phyloP scores from a whole-genome alignment of 2,329 filamentous ascomycete genomes.

The Diaporthe citrichinensis region DNA sequence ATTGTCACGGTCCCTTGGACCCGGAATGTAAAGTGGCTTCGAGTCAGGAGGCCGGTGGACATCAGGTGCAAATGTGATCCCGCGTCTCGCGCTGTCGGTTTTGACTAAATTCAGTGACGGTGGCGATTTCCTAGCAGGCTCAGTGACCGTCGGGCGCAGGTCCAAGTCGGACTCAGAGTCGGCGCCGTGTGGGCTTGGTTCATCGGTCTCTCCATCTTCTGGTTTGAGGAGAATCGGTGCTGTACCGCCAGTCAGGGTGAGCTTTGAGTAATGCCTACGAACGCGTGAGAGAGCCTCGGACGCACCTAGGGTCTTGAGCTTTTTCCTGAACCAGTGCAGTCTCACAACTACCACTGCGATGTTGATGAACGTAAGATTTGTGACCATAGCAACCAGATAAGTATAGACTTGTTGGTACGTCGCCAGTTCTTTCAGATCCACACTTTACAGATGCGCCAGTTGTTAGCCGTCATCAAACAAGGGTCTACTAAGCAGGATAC shows the following conservation, averaged over 20 bases:
- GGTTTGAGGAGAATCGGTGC: slow-evolving; percentile 14
- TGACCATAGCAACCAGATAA: slow-evolving; percentile 64
- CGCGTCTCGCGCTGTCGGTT: slow-evolving; percentile 10
- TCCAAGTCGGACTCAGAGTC: slow-evolving; percentile 14
- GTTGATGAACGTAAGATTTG: slow-evolving; percentile 65
- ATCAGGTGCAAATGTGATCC: slow-evolving; percentile 2
- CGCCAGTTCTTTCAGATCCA: slow-evolving; percentile 63
- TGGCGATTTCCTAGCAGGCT: slow-evolving; percentile 13
- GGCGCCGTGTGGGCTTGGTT: background rate
- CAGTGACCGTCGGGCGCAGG: slow-evolving; percentile 6
- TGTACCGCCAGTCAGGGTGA: background rate
- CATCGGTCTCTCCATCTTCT: background rate
- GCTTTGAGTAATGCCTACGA: background rate
- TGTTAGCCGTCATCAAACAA: background rate
- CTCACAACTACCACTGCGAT: slow-evolving; percentile 62
- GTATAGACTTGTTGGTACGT: slow-evolving; percentile 66
- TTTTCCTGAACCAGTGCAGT: slow-evolving; percentile 63
- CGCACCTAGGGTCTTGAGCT: slow-evolving; percentile 12
- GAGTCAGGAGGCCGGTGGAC: slow-evolving; percentile 4
- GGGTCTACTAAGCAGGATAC: slow-evolving; percentile 39
- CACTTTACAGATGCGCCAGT: slow-evolving; percentile 47
- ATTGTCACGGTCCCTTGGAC: slow-evolving; percentile 36
- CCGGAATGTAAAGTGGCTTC: slow-evolving; percentile 43
- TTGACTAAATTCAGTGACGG: slow-evolving; percentile 9
- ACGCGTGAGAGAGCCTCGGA: background rate